phyloP scores from a whole-genome alignment of 805 yeast species.

The Cyberlindnera misumaiensis region DNA sequence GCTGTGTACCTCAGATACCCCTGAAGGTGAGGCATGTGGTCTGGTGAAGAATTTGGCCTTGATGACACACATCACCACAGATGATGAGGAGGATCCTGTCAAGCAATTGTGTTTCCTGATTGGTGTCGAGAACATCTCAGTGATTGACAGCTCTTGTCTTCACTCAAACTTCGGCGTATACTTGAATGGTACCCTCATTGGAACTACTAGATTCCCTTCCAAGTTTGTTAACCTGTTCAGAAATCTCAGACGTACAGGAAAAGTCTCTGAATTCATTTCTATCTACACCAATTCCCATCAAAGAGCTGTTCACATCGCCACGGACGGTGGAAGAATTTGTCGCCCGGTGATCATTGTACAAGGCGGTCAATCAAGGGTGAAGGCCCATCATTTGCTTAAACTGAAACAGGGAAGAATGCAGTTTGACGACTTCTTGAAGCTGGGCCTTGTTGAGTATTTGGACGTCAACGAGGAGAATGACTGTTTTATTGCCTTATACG shows the following conservation, averaged over 20 bases:
- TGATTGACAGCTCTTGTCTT: conserved; percentile 75
- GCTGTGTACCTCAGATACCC: conserved; percentile 98
- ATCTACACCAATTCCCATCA: conserved; percentile 88
- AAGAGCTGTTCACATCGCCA: conserved; percentile 91
- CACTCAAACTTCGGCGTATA: conserved; percentile 81
- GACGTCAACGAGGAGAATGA: conserved; percentile 98
- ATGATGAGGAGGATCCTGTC: conserved; percentile 91
- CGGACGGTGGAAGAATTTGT: conserved; percentile 98
- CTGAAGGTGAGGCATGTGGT: conserved; percentile 99
- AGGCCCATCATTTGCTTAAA: conserved; percentile 57
- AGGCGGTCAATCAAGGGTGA: conserved; percentile 62
- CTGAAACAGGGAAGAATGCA: conserved; percentile 64
- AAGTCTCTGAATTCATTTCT: conserved; percentile 83
- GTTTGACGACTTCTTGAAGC: conserved; percentile 84
- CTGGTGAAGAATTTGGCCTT: conserved; percentile 92
- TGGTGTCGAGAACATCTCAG: conserved; percentile 84
- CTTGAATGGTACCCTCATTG: conserved; percentile 90
- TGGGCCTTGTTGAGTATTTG: conserved; percentile 88
- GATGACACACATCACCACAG: conserved; percentile 98
- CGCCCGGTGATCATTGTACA: conserved; percentile 90
- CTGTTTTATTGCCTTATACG: conserved; percentile 86
- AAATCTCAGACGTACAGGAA: conserved; percentile 73
- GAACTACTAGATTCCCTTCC: conserved; percentile 82
- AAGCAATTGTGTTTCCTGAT: conserved; percentile 66
- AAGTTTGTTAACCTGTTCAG: conserved; percentile 77